phyloP scores from a whole-genome alignment of 495 filamentous ascomycete genomes.

The Elaphomyces granulatus region DNA sequence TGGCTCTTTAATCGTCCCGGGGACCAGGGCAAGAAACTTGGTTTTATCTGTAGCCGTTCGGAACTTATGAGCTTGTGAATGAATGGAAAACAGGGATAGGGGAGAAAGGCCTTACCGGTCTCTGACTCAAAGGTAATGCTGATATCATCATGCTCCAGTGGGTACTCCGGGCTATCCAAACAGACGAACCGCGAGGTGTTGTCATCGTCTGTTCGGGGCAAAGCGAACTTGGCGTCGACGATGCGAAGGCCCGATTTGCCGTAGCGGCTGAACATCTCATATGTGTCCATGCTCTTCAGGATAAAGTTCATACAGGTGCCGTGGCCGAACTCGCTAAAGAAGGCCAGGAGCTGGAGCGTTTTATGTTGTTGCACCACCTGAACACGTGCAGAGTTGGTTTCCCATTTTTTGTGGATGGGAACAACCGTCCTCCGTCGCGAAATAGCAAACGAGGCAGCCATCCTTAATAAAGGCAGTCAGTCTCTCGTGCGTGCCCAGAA shows the following conservation, averaged over 20 bases:
- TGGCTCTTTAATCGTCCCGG: slow-evolving; percentile 32
- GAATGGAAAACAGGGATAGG: neutral
- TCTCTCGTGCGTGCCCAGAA: too few species aligned
- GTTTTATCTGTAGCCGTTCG: slow-evolving; percentile 26
- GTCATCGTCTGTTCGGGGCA: slow-evolving; percentile 50
- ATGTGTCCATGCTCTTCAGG: slow-evolving; percentile 63
- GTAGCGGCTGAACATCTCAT: slow-evolving; percentile 53
- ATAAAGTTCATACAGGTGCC: slow-evolving; percentile 78
- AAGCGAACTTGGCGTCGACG: slow-evolving; percentile 78
- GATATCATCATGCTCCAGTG: slow-evolving; percentile 83
- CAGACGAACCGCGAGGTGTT: slow-evolving; percentile 56
- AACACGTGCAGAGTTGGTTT: slow-evolving; percentile 55
- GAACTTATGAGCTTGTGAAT: neutral
- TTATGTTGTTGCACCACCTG: slow-evolving; percentile 65
- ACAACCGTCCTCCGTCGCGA: slow-evolving; percentile 75
- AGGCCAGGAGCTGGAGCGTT: slow-evolving; percentile 59
- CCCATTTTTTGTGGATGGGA: slow-evolving; percentile 86
- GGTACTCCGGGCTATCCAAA: slow-evolving; percentile 74
- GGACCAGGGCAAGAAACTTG: slow-evolving; percentile 30
- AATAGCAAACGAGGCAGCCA: slow-evolving; percentile 61
- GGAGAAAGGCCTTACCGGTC: slow-evolving; percentile 42
- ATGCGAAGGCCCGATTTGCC: slow-evolving; percentile 57
- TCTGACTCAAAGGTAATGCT: slow-evolving; percentile 66
- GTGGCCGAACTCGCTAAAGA: slow-evolving; percentile 70
- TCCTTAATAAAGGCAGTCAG: slow-evolving; percentile 24